These are phyloP conservation scores for Talaromyces pinophilus DNA, from an alignment of 2,329 filamentous ascomycete genomes.

Conservation along the genomic window DNA sequence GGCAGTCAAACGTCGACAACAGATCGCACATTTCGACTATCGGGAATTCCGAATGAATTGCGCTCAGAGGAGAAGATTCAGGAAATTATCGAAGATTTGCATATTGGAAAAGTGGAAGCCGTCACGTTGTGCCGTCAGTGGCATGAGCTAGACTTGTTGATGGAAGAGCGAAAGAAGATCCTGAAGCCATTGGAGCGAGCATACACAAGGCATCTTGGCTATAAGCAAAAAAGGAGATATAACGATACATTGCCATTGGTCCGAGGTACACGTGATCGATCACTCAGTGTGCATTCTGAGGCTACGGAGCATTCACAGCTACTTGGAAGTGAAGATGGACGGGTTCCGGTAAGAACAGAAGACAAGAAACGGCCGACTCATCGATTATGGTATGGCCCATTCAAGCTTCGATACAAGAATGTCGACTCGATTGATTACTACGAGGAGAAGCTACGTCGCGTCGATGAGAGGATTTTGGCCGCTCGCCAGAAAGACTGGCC, in stretches of 20 bases:
- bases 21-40: slow-evolving; percentile 87
- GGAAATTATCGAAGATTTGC: slow-evolving; percentile 79
- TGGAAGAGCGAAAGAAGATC: slow-evolving; percentile 65
- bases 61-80: slow-evolving; percentile 82
- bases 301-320: slow-evolving; percentile 65
- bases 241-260: slow-evolving; percentile 50
- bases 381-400: slow-evolving; percentile 75
- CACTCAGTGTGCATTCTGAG: slow-evolving; percentile 30
- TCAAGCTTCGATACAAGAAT: slow-evolving; percentile 69
- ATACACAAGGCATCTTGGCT: slow-evolving; percentile 75
- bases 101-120: slow-evolving; percentile 85
- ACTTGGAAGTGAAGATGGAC: slow-evolving; percentile 45
- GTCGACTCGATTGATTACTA: slow-evolving; percentile 95
- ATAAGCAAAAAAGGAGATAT: slow-evolving; percentile 52
- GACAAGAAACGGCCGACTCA: slow-evolving; percentile 62
- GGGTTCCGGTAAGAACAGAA: slow-evolving; percentile 49
- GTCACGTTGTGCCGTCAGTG: slow-evolving; percentile 87
- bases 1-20: slow-evolving; percentile 94
- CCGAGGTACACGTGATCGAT: slow-evolving; percentile 49
- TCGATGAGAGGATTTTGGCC: slow-evolving; percentile 72
- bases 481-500: slow-evolving; percentile 75
- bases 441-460: slow-evolving; percentile 74
- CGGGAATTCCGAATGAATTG: slow-evolving; percentile 78
- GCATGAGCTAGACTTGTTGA: slow-evolving; percentile 74
- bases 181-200: slow-evolving; percentile 77